Evolutionary conservation across 768 basidiomycete genomes (phyloP).

Genomic region (Lactarius indigo): DNA sequence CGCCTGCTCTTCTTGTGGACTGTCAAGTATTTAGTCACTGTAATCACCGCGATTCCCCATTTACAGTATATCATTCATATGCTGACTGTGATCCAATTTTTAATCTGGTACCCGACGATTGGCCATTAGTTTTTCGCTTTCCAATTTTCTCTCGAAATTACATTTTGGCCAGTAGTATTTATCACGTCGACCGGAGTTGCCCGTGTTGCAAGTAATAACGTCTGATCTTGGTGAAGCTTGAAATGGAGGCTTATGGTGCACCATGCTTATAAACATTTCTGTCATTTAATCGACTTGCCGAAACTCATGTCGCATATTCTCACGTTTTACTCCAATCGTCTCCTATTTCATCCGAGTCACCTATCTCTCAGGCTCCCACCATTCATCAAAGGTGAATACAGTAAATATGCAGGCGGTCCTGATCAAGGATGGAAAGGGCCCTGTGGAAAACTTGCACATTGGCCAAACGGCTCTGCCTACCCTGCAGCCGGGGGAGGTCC

Average conservation of each 20-base stretch:
- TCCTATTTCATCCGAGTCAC: neutral
- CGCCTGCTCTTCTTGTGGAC: neutral
- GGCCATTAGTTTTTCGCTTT: neutral
- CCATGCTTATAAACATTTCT: no score
- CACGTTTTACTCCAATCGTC: neutral
- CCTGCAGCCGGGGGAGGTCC: constrained; percentile 55
- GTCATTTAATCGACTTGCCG: no score
- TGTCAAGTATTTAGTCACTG: neutral
- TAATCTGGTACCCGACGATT: neutral
- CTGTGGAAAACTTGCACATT: constrained; percentile 72
- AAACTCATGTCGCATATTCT: no score
- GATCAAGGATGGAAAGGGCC: constrained; percentile 71
- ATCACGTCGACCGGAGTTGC: no score
- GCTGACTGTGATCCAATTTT: neutral
- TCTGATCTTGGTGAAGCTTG: no score
- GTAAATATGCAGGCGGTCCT: constrained; percentile 48
- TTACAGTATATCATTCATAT: no score
- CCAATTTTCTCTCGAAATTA: neutral
- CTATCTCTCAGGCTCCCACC: neutral
- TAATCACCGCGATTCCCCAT: neutral
- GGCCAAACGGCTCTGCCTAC: constrained; percentile 65
- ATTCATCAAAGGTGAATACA: neutral
- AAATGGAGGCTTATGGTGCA: no score
- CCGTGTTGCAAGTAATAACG: no score
- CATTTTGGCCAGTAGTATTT: no score